These are phyloP conservation scores for Salix udensis DNA, from an alignment of 345 rosid genomes.

Conservation along the genomic window DNA sequence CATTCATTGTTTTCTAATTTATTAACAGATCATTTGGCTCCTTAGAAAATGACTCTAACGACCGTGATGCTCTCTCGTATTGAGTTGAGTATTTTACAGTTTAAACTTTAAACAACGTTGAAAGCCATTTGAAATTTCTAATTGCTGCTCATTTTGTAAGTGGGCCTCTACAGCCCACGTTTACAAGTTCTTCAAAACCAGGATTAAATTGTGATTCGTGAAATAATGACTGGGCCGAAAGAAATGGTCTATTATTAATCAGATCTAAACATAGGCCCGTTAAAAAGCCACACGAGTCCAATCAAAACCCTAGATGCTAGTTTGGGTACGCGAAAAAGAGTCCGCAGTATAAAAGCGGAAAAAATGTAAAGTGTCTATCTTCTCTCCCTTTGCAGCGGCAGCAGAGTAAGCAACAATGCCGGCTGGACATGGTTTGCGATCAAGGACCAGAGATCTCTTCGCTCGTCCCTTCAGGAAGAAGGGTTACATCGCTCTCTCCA, in stretches of 20 bases:
- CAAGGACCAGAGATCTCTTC: constrained; percentile 57
- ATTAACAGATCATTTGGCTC: no score
- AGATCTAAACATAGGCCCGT: not conserved
- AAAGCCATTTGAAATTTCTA: not conserved
- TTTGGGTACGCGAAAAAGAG: not conserved
- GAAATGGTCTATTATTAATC: not conserved
- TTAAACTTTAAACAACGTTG: no score
- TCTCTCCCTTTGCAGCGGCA: not conserved
- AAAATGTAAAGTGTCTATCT: not conserved
- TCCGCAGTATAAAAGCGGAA: not conserved
- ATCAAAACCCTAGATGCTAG: not conserved
- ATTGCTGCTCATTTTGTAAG: not conserved
- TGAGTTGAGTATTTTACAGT: no score
- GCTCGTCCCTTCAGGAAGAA: constrained; percentile 60
- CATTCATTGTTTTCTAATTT: no score
- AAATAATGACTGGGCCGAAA: not conserved
- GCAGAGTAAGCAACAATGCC: constrained; percentile 34
- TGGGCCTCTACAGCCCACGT: not conserved
- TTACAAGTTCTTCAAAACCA: not conserved
- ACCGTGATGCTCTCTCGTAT: no score
- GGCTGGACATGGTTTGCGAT: constrained; percentile 61
- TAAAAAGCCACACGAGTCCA: not conserved
- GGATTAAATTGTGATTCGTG: not conserved
- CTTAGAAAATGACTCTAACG: no score
- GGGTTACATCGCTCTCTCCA: constrained; percentile 61